Conservation (phyloP, 73 alveolate genomes). For the Loxodes magnus region DNA sequence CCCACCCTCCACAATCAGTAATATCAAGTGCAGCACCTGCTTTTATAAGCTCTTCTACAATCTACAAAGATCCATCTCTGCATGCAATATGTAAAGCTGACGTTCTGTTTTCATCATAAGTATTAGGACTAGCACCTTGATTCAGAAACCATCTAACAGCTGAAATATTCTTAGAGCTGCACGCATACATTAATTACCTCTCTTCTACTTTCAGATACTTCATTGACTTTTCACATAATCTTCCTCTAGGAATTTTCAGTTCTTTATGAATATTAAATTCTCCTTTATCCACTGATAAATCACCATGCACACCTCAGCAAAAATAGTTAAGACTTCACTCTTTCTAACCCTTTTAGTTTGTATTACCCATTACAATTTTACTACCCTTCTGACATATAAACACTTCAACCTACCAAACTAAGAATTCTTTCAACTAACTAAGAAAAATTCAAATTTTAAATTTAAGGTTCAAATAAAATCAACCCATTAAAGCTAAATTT, state of each 20-base stretch:
- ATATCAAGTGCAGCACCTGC: slow-evolving; percentile 7
- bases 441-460: no score
- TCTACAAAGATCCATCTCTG: slow-evolving; percentile 10
- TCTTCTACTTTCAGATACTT: not conserved
- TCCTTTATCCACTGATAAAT: no score
- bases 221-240: not conserved
- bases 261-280: slow-evolving; percentile 13
- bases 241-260: slow-evolving; percentile 3
- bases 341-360: no score
- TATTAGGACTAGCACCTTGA: slow-evolving; percentile 13
- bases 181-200: not conserved
- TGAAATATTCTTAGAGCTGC: slow-evolving; percentile 2
- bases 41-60: not conserved
- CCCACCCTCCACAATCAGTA: slow-evolving; percentile 15
- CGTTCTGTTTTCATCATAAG: slow-evolving; percentile 16
- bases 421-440: no score
- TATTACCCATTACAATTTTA: no score
- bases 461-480: no score
- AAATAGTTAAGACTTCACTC: no score
- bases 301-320: no score
- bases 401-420: no score
- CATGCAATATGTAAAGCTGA: slow-evolving; percentile 8
- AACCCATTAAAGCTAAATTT: no score
- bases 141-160: slow-evolving; percentile 6
- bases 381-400: no score